Evolutionary conservation across 192 early-diverging fungal species (phyloP).

Genomic region (Umbelopsis sp.): DNA sequence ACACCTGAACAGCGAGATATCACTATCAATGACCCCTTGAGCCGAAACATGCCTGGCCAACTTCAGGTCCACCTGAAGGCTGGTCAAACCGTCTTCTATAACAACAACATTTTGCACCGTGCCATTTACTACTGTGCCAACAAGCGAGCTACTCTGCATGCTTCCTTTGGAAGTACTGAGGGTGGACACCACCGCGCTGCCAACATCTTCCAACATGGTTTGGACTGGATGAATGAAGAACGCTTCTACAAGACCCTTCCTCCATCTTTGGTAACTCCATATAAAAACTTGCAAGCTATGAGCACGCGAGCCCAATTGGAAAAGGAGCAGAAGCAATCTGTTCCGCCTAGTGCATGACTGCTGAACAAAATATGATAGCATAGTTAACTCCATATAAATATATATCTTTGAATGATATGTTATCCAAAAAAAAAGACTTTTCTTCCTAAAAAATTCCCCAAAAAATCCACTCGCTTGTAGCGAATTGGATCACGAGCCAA

Average conservation of each 20-base stretch:
- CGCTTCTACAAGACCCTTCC: constrained; percentile 40
- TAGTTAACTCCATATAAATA: not conserved
- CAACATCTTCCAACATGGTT: constrained; percentile 51
- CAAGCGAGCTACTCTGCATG: constrained; percentile 50
- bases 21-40: constrained; percentile 44
- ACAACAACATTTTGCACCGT: constrained; percentile 56
- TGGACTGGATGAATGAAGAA: constrained; percentile 48
- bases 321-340: constrained; percentile 19
- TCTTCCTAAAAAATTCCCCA: no score
- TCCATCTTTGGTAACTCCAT: constrained; percentile 32
- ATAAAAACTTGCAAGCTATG: constrained; percentile 39
- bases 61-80: constrained; percentile 40
- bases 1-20: constrained; percentile 46
- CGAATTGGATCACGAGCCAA: not conserved
- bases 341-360: not conserved
- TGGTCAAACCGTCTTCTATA: constrained; percentile 56
- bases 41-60: constrained; percentile 44
- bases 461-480: no score
- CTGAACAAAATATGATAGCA: not conserved
- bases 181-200: constrained; percentile 50
- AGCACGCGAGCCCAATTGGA: constrained; percentile 25
- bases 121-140: constrained; percentile 38
- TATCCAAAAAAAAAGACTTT: no score
- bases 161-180: constrained; percentile 47
- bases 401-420: no score